A percentile compares a stretch with the other conserved stretches of the same genome.
Conservation (phyloP, 1,284 basidiomycete species). For the Cystobasidiaceae sp. region DNA sequence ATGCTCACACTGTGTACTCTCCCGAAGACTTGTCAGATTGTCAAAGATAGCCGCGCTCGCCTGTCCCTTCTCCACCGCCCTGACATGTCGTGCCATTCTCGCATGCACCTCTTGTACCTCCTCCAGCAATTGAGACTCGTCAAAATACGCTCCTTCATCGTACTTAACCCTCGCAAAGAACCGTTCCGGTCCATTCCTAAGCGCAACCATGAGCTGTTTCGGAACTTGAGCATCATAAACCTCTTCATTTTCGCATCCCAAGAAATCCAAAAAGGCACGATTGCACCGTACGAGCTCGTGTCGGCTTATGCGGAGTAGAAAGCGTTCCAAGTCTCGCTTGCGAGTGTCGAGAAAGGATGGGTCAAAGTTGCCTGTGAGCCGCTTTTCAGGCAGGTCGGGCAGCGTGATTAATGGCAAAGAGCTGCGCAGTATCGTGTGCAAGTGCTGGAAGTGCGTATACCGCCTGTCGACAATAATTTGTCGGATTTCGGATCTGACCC, state of each 20-base stretch:
- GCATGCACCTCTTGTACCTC: conserved; percentile 26
- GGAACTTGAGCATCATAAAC: conserved; percentile 4
- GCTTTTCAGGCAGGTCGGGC: conserved; percentile 74
- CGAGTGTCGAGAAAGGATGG: conserved; percentile 74
- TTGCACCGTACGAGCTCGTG: conserved; percentile 72
- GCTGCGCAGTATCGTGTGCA: conserved; percentile 63
- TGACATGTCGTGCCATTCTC: conserved; percentile 15
- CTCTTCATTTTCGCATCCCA: conserved; percentile 58
- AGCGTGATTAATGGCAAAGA: conserved; percentile 68
- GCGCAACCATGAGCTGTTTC: background rate
- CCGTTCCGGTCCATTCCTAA: conserved; percentile 32
- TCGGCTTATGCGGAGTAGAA: conserved; percentile 63
- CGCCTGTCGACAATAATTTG: conserved; percentile 68
- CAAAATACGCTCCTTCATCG: conserved; percentile 75
- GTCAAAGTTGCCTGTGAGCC: conserved; percentile 71
- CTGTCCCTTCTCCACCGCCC: conserved; percentile 29
- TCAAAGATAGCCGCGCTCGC: conserved; percentile 51
- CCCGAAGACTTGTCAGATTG: conserved; percentile 59
- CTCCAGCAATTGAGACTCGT: conserved; percentile 50
- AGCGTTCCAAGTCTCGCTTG: conserved; percentile 70
- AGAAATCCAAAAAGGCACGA: conserved; percentile 73
- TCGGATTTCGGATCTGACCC: too few species aligned
- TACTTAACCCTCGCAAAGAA: conserved; percentile 77
- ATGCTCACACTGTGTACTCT: conserved; percentile 60
- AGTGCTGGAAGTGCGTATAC: conserved; percentile 74